These are phyloP conservation scores for Friedmanniomyces simplex DNA, from an alignment of 495 filamentous ascomycete species.

Conservation along the genomic window DNA sequence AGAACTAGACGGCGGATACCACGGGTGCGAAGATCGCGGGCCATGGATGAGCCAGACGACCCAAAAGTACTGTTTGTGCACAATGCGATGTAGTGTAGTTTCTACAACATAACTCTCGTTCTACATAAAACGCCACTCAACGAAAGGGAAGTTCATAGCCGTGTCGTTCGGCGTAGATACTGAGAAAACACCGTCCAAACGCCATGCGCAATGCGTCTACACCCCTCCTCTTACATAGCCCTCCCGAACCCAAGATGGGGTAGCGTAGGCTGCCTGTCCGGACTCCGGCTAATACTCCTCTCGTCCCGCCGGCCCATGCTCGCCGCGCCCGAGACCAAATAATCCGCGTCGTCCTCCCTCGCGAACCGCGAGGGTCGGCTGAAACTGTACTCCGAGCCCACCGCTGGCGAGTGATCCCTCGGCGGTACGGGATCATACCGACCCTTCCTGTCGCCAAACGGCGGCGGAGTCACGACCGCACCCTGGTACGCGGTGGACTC, in stretches of 20 bases:
- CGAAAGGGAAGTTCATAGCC: not conserved
- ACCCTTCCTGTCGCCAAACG: slow-evolving; percentile 13
- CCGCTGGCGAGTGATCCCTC: slow-evolving; percentile 1
- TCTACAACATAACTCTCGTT: too few relatives aligned
- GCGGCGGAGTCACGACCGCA: slow-evolving; percentile 7
- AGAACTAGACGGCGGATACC: too few relatives aligned
- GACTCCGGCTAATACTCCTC: slow-evolving; percentile 10
- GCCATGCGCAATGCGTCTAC: not conserved
- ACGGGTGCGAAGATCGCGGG: too few relatives aligned
- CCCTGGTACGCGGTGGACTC: slow-evolving; percentile 13
- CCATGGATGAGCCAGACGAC: too few relatives aligned
- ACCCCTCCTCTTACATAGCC: slow-evolving; percentile 2
- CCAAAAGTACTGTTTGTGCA: too few relatives aligned
- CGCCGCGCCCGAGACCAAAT: slow-evolving; percentile 19
- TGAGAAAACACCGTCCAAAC: slow-evolving; percentile 1
- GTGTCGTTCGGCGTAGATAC: not conserved
- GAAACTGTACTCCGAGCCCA: not conserved
- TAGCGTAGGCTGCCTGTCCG: slow-evolving; percentile 16
- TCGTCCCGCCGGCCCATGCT: slow-evolving; percentile 20
- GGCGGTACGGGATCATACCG: slow-evolving; percentile 30
- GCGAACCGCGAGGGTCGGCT: slow-evolving; percentile 8
- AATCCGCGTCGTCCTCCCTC: slow-evolving; percentile 7
- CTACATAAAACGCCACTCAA: not conserved
- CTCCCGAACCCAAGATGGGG: slow-evolving; percentile 13
- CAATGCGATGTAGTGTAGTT: too few relatives aligned